Evolutionary conservation across 2,329 filamentous ascomycete species (phyloP).

Genomic region (Emergomyces pasteurianus): DNA sequence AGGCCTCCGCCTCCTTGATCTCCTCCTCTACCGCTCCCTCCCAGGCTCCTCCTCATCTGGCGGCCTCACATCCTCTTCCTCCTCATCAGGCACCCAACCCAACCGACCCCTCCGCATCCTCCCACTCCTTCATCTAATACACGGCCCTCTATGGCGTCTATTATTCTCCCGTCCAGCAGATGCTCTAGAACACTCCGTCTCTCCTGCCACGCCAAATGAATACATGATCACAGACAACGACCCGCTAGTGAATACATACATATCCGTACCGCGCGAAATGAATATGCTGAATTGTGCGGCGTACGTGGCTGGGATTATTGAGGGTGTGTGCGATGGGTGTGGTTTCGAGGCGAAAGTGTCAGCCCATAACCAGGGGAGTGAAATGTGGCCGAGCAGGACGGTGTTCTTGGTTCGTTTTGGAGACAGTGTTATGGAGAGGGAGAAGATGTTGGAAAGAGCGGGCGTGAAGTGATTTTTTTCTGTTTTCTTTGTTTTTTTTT

Average conservation of each 20-base stretch:
- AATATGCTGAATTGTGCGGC: slow-evolving; percentile 92
- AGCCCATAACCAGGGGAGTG: slow-evolving; percentile 62
- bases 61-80: slow-evolving; percentile 69
- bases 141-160: slow-evolving; percentile 80
- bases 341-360: slow-evolving; percentile 82
- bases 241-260: slow-evolving; percentile 86
- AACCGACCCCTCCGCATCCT: slow-evolving; percentile 79
- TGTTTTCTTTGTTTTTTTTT: too few relatives aligned
- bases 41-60: slow-evolving; percentile 75
- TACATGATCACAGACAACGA: slow-evolving; percentile 99
- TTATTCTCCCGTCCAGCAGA: slow-evolving; percentile 87
- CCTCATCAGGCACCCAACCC: slow-evolving; percentile 46
- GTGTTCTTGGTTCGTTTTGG: slow-evolving; percentile 93
- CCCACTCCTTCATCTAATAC: slow-evolving; percentile 86
- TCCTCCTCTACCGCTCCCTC: slow-evolving; percentile 74
- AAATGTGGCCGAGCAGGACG: slow-evolving; percentile 93
- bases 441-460: slow-evolving; percentile 62
- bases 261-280: slow-evolving; percentile 90
- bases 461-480: slow-evolving; percentile 30
- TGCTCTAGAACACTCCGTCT: slow-evolving; percentile 76
- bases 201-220: slow-evolving; percentile 74
- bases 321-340: slow-evolving; percentile 88
- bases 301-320: slow-evolving; percentile 86
- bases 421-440: slow-evolving; percentile 80
- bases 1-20: slow-evolving; percentile 86